phyloP scores from a whole-genome alignment of 805 yeast genomes.

The Nakazawaea sp. region DNA sequence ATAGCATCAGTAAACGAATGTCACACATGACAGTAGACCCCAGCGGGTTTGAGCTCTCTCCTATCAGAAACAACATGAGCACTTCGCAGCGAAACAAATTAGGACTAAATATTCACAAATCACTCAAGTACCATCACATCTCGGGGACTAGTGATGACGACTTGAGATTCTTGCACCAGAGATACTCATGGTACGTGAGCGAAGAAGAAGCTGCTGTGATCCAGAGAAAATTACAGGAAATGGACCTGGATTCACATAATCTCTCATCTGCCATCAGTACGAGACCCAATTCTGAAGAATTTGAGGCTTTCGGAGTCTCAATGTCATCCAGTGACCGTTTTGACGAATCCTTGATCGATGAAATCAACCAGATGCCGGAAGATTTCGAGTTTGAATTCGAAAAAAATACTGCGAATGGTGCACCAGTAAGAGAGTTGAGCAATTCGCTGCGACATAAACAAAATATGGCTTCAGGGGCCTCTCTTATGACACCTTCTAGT shows the following conservation, averaged over 20 bases:
- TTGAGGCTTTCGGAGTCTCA: background rate
- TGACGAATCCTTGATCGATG: constrained; percentile 25
- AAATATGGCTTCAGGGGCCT: background rate
- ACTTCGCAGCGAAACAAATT: background rate
- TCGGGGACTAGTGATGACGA: constrained; percentile 14
- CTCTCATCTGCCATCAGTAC: background rate
- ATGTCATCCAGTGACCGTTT: constrained; percentile 2
- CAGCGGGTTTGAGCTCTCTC: background rate
- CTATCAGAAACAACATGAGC: constrained; percentile 3
- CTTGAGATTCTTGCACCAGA: constrained; percentile 14
- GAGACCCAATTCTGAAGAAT: too few species aligned
- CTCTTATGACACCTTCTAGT: constrained; percentile 1
- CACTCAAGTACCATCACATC: constrained; percentile 17
- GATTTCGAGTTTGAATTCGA: constrained; percentile 23
- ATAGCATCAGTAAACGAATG: constrained; percentile 7
- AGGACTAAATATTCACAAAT: constrained; percentile 3
- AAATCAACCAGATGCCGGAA: constrained; percentile 28
- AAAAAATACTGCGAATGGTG: background rate
- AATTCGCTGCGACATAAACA: constrained; percentile 1
- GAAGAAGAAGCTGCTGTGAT: background rate
- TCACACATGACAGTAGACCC: constrained; percentile 8
- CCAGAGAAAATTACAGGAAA: background rate
- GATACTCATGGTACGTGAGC: constrained; percentile 22
- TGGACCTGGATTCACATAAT: background rate
- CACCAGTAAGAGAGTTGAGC: background rate